Evolutionary conservation across 768 basidiomycete species (phyloP).

Genomic region (Hygrophorus pudorinus): DNA sequence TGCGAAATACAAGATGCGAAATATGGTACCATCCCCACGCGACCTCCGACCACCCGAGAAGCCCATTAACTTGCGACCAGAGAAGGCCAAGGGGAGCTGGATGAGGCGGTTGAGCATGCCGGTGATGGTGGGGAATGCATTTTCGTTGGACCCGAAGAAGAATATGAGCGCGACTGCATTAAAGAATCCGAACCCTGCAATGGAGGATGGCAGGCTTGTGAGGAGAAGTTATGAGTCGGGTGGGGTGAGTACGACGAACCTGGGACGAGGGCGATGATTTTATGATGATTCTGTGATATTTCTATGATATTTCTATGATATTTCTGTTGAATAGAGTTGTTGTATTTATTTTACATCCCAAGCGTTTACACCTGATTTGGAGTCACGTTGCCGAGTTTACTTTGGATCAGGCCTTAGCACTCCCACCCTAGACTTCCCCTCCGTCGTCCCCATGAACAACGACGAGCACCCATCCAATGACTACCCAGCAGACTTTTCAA

Average conservation of each 20-base stretch:
- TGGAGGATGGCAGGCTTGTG: conserved; percentile 39
- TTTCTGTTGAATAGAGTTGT: neutral
- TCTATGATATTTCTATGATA: neutral
- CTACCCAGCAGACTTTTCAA: neutral
- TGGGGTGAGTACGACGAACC: conserved; percentile 40
- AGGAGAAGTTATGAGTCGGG: conserved; percentile 31
- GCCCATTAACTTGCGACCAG: conserved; percentile 31
- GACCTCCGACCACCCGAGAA: conserved; percentile 32
- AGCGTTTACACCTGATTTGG: too few relatives aligned
- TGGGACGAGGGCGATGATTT: conserved; percentile 27
- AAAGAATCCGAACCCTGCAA: conserved; percentile 15
- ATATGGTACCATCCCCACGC: conserved; percentile 15
- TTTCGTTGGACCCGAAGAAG: conserved; percentile 40
- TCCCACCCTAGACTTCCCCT: neutral
- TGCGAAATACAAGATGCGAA: conserved; percentile 38
- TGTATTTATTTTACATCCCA: neutral
- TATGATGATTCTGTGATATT: conserved; percentile 2
- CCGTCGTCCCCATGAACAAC: conserved; percentile 2
- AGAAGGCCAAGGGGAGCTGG: conserved; percentile 58
- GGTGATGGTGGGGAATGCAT: conserved; percentile 35
- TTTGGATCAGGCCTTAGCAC: neutral
- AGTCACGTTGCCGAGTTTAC: too few relatives aligned
- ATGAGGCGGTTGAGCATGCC: conserved; percentile 74
- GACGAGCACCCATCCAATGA: neutral
- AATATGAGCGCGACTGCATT: conserved; percentile 32